phyloP scores from a whole-genome alignment of 2,329 filamentous ascomycete genomes.

The Fusarium fracticaudum region DNA sequence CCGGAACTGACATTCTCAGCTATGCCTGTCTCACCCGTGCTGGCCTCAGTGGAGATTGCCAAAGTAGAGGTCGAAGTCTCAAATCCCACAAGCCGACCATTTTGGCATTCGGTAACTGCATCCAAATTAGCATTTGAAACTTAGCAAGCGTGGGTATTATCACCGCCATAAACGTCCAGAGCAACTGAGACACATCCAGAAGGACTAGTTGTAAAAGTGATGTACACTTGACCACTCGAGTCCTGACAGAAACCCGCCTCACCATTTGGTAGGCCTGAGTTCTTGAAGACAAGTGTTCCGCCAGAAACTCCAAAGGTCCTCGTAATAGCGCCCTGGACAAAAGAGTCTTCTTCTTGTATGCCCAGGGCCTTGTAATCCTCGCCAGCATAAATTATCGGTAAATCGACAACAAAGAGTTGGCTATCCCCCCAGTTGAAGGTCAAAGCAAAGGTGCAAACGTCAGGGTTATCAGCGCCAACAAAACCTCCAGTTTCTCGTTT shows the following conservation, averaged over 20 bases:
- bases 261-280: not conserved
- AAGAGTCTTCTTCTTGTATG: not conserved
- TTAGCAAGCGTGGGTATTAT: accelerated
- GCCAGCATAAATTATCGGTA: not conserved
- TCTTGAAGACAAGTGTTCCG: not conserved
- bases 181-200: not conserved
- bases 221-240: not conserved
- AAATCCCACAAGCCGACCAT: not conserved
- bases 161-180: not conserved
- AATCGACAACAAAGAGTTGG: not conserved
- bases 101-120: not conserved
- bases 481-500: not conserved
- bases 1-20: not conserved
- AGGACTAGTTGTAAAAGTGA: not conserved
- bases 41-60: not conserved
- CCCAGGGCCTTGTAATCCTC: not conserved
- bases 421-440: not conserved
- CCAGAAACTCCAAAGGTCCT: not conserved
- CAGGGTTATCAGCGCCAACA: not conserved
- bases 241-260: not conserved
- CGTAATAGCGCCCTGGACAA: too few species aligned
- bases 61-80: not conserved
- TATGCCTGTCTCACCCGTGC: not conserved
- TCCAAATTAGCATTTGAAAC: not conserved
- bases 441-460: not conserved